phyloP scores from a whole-genome alignment of 2,329 filamentous ascomycete genomes.

The Xylariaceae sp. region DNA sequence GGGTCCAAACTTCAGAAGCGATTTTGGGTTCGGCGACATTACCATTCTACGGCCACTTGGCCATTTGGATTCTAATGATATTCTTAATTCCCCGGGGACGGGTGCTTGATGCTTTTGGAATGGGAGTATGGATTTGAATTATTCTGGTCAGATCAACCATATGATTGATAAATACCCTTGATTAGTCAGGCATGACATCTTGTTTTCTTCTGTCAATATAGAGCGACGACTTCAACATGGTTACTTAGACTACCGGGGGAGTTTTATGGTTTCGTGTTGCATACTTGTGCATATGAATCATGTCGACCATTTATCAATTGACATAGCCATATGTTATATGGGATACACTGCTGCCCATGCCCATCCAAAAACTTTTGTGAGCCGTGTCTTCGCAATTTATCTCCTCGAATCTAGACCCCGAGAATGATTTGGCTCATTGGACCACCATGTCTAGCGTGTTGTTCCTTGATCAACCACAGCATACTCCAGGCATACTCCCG shows the following conservation, averaged over 20 bases:
- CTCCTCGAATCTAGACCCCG: too few species aligned
- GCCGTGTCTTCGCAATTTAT: too few species aligned
- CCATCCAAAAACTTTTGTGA: too few species aligned
- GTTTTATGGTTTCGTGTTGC: not conserved
- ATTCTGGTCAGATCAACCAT: not conserved
- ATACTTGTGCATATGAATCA: too few species aligned
- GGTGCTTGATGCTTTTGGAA: slow-evolving; percentile 10
- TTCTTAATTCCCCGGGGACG: slow-evolving; percentile 13
- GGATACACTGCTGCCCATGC: too few species aligned
- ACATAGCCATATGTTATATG: too few species aligned
- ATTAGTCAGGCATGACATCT: slow-evolving; percentile 10
- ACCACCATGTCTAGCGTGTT: too few species aligned
- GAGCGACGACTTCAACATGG: slow-evolving; percentile 3
- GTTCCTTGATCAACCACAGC: too few species aligned
- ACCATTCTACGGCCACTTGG: not conserved
- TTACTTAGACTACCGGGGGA: not conserved
- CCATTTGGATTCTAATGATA: slow-evolving; percentile 7
- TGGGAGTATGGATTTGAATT: slow-evolving; percentile 1
- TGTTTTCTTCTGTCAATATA: slow-evolving; percentile 19
- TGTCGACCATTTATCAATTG: too few species aligned
- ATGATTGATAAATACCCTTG: not conserved
- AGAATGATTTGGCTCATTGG: too few species aligned
- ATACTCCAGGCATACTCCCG: too few species aligned
- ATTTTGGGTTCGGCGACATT: slow-evolving; percentile 1
- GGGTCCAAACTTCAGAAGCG: too few species aligned